Conservation (phyloP, 2,329 filamentous ascomycete species). For the Diaporthe australafricana region DNA sequence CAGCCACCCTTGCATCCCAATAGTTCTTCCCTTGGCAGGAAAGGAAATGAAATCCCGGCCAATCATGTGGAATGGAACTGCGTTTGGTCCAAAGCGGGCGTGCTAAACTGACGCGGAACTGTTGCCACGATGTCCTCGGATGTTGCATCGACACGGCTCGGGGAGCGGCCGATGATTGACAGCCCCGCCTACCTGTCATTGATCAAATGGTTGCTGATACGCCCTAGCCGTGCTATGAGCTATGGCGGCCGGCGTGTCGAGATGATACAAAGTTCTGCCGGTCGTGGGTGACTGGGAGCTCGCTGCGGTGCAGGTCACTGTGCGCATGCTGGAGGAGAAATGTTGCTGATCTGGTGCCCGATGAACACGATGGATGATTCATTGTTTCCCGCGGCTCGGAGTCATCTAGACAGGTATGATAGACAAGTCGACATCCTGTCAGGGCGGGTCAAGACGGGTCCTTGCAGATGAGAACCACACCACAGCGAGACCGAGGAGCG, state of each 20-base stretch:
- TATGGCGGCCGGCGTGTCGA: background rate
- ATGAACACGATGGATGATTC: background rate
- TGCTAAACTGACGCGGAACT: background rate
- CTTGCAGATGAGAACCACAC: constrained; percentile 26
- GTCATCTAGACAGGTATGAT: background rate
- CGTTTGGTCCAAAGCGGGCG: background rate
- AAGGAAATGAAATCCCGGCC: background rate
- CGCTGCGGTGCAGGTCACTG: background rate
- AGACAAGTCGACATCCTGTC: background rate
- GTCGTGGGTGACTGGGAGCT: background rate
- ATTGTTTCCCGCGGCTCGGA: background rate
- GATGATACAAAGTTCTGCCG: background rate
- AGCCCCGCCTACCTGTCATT: background rate
- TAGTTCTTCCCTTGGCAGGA: background rate
- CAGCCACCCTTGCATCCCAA: constrained; percentile 19
- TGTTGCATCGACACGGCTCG: background rate
- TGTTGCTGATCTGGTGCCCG: background rate
- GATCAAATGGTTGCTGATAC: background rate
- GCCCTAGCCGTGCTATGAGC: background rate
- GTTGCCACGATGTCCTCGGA: constrained; percentile 9
- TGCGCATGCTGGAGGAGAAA: background rate
- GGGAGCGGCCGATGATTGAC: background rate
- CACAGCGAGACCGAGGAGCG: background rate
- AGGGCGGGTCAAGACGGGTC: background rate
- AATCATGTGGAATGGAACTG: background rate